Evolutionary conservation across 306 rosid species (phyloP), one percentile per base, ranked within the genome.

Genomic region (Prunus kanzakura): DNA sequence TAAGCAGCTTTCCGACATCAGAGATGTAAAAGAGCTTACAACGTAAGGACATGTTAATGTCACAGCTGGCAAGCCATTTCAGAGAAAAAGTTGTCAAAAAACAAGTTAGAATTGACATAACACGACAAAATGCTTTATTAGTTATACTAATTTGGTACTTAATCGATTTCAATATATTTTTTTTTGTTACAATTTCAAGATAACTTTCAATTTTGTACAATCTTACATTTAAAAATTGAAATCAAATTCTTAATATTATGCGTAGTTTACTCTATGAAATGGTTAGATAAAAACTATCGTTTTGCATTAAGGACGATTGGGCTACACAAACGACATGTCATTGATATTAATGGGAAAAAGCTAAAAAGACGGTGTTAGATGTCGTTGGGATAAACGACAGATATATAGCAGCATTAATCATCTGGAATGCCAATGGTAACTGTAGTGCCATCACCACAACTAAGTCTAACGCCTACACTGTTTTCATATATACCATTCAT

Each of bases 401-500:
- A 52, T 12, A 11, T 6, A 54, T 20, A 29, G 16, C 35, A 43
- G 14, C 65, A 71, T 20, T 35, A 50, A 55, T 52, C 35, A 6
- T 54, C 49, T 6, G 49, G 20, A 25, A 55, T 12, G 64, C 35
- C 30, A 23, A 60, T 2, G 16, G 64, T 22, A 60, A 29, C 67
- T 62, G 43, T 7, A 62, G 6, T n/a, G 43, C 65, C 20, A 22
- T 50, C 72, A 45, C 76, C 49, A 47, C 1, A 62, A 16, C 54
- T 22, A 58, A 2, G 15, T 38, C 52, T 11, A 16, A 11, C 5
- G 67, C 81, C 71, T 69, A 67, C 56, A 66, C 69, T 1, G 19
- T 81, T 61, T 71, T 77, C 82, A 81, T 60, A 74, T 30, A 70
- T 8, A 74, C 27, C 35, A 54, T 56, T 56, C 2, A 18, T 56